Base-by-base conservation (phyloP, 768 basidiomycete genomes). In the Trametes maxima region DNA sequence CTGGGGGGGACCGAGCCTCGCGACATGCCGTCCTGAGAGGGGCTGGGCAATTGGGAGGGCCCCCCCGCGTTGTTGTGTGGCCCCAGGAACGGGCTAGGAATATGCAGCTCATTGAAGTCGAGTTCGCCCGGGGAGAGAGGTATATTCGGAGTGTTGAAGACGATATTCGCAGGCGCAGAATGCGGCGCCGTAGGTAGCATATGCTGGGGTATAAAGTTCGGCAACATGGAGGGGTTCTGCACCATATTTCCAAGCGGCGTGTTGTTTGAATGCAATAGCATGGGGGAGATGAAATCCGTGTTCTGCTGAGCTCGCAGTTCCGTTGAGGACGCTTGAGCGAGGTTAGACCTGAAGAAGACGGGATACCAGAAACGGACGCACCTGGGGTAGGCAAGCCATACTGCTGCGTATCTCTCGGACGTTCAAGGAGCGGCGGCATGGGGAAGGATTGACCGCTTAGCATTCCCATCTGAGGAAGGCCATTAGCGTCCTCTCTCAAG, bases 21-120 rank as follows among this genome's bases (percentile, higher is more conserved):
- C 7, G 65, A 28, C 25, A 48, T 45, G 57, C 22, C 44, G 55
- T 43, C 35, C 39, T 62, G 56, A 46, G 55, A 57, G 24, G 53
- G 8, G 14, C 42, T 50, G 21, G 44, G 6, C 5, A 24, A 11
- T 25, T 49, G 40, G 39, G 46, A 14, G 63, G 71, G 12, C 67
- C 65, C 19, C 72, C 65, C 21, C 67, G 67, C 39, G 24, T 80
- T 79, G 53, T 82, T 79, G 5, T 74, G 73, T 33, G 89, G 82
- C 4, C 85, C 88, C 0, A 93, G 79, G 89, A 90, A 92, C 1
- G 90, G 90, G 65, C 90, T 92, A 0, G 89, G 89, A 21, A 93
- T 76, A 0, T 91, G 90, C 49, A 93, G 84, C 62, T 93, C 88
- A 59, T 63, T 67, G 54, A 87, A 80, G 59, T 88, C 89, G 25